Base-by-base conservation (phyloP, 2,329 filamentous ascomycete species). In the Kalaharituber pfeilii region DNA sequence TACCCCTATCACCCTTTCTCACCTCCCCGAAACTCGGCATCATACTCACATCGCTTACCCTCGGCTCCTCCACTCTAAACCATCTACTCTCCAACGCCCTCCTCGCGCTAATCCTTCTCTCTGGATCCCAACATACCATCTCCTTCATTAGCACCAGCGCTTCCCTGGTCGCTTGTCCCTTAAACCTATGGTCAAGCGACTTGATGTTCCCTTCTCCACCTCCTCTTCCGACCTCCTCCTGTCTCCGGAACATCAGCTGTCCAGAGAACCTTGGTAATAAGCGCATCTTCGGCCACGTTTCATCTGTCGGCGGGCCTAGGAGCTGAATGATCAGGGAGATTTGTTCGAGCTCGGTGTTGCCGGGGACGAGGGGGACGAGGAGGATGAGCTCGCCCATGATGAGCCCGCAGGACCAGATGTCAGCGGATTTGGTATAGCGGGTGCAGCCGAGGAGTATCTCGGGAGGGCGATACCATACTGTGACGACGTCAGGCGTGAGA, bases 401-500 rank as follows among this genome's bases (percentile, higher is more conserved):
- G 68, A 91, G 98, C 0, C 91, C 91, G 0, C 96, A 80, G 2
- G 91, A 91, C 91, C 91, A 98, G 69, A 96, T 81, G 67, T 98
- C 91, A 59, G 98, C 86, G 25, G 91, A 88, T 0, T 89, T 88
- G 0, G 91, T 96, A 70, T 98, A 98, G 68, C 96, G 91, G 15
- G 84, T 78, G 52, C 82, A 86, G 1, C 91, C 91, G 2, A 98
- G 78, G 1, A 98, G 78, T 2, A 98, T 75, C 67, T 98, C 91
- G 0, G 91, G 91, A 0, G 91, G 88, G 20, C 91, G 85, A 65
- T 98, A 98, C 91, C 91, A 98, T 57, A 98, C 96, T 0, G 91
- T 98, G 18, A 98, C 91, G 47, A 98, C 91, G 2, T 64, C 62
- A 11, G 67, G 66, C 6, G 66, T 67, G 28, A 68, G 55, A 22